Conservation (phyloP, 169 alveolate genomes). For the Plasmodium reichenowi region DNA sequence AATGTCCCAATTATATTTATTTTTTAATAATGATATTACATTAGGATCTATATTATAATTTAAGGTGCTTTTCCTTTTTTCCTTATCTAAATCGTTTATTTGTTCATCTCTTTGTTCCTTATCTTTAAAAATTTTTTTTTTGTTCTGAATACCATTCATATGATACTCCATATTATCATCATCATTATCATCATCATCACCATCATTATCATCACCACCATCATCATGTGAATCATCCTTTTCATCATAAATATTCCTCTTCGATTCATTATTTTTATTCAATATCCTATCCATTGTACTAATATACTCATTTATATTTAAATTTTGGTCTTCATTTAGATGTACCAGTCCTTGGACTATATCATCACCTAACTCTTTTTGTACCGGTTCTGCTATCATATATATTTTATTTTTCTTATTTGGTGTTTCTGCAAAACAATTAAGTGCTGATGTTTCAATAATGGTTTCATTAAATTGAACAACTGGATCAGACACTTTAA, state of each 20-base stretch:
- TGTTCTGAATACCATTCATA: constrained; percentile 86
- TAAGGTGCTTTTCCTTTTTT: constrained; percentile 71
- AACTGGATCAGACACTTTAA: constrained; percentile 97
- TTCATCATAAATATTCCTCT: background rate
- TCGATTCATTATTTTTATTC: background rate
- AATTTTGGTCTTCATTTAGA: constrained; percentile 26
- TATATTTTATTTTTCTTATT: constrained; percentile 94
- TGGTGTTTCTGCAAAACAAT: constrained; percentile 97
- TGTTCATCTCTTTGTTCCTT: constrained; percentile 85
- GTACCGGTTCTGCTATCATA: constrained; percentile 97
- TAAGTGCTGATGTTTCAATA: constrained; percentile 95
- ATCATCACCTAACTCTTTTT: constrained; percentile 91
- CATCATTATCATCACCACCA: background rate
- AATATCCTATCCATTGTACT: constrained; percentile 27
- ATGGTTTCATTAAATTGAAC: constrained; percentile 97
- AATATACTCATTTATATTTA: constrained; percentile 33
- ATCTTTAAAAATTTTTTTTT: constrained; percentile 87
- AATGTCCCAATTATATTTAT: constrained; percentile 96
- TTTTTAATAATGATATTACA: constrained; percentile 84
- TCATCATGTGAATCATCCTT: background rate
- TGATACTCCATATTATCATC: constrained; percentile 4
- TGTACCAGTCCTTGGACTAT: constrained; percentile 91
- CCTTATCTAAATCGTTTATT: constrained; percentile 33
- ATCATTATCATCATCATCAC: background rate
- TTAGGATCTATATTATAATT: constrained; percentile 58